Conservation (phyloP, 2,329 filamentous ascomycete genomes). For the Cladobotryum protrusum region DNA sequence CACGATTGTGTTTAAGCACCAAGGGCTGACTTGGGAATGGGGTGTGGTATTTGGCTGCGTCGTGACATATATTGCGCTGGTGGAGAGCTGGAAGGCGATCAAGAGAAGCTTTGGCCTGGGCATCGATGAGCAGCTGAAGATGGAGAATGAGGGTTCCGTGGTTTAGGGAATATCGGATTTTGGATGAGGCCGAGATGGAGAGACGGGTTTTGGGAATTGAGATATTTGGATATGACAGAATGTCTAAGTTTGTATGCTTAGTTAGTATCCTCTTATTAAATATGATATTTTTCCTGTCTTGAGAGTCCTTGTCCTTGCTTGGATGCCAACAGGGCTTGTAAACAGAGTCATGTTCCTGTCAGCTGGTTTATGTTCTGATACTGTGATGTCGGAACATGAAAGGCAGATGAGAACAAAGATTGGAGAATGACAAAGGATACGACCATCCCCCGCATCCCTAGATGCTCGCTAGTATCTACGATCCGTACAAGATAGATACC, state of each 20-base stretch:
- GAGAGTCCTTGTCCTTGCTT: not conserved
- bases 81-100: conserved; percentile 63
- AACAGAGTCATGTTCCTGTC: no score
- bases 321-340: no score
- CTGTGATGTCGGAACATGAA: no score
- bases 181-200: not conserved
- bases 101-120: conserved; percentile 48
- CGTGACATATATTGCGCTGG: conserved; percentile 53
- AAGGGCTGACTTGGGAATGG: conserved; percentile 66
- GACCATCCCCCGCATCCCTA: no score
- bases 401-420: no score
- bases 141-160: conserved; percentile 3
- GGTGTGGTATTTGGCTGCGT: conserved; percentile 57
- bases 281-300: conserved; percentile 18
- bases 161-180: conserved; percentile 2
- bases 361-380: no score
- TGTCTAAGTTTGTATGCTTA: conserved; percentile 22
- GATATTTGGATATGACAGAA: conserved; percentile 19
- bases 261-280: conserved; percentile 24
- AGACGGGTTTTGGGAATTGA: conserved; percentile 24
- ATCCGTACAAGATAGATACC: no score
- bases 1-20: conserved; percentile 61
- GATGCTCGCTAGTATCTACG: no score
- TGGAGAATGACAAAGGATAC: no score
- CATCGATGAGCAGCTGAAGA: conserved; percentile 16